Evolutionary conservation across 1,284 basidiomycete genomes (phyloP).

Genomic region (Marasmius sp.): DNA sequence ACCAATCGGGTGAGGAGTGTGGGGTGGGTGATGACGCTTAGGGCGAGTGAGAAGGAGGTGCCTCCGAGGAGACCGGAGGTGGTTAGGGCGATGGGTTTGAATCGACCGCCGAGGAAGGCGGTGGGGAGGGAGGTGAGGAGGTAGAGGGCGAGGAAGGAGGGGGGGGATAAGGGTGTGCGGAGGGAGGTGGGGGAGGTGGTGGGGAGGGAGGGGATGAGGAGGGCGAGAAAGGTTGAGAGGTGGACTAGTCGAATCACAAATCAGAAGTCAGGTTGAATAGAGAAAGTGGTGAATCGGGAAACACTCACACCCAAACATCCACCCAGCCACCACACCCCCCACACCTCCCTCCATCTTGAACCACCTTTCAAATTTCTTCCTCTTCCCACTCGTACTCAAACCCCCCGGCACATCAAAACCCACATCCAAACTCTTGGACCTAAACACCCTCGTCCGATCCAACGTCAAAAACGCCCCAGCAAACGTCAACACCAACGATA

Average conservation of each 20-base stretch:
- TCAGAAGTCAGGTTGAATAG: no score
- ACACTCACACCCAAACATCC: slow-evolving; percentile 59
- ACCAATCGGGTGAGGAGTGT: slow-evolving; percentile 55
- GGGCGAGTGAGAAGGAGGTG: slow-evolving; percentile 51
- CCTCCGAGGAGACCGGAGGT: slow-evolving; percentile 52
- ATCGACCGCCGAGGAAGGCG: slow-evolving; percentile 49
- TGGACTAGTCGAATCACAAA: no score
- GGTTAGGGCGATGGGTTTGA: slow-evolving; percentile 43
- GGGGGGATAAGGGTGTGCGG: slow-evolving; percentile 39
- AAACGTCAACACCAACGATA: slow-evolving; percentile 55
- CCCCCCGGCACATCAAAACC: no score
- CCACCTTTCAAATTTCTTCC: slow-evolving; percentile 23
- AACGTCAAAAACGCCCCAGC: slow-evolving; percentile 67
- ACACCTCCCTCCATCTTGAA: slow-evolving; percentile 56
- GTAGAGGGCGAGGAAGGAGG: slow-evolving; percentile 61
- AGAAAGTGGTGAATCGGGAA: no score
- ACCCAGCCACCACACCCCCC: slow-evolving; percentile 59
- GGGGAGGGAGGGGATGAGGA: slow-evolving; percentile 60
- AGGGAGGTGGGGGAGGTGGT: no score
- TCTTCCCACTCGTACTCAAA: no score
- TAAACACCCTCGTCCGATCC: slow-evolving; percentile 64
- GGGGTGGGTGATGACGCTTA: slow-evolving; percentile 60
- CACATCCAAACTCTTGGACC: slow-evolving; percentile 27
- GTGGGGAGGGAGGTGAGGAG: slow-evolving; percentile 48
- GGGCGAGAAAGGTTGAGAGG: slow-evolving; percentile 55